Percentiles rank a stretch among this genome's conserved stretches.
Evolutionary conservation across 306 rosid genomes (phyloP).

Genomic region (Sophora flavescens): DNA sequence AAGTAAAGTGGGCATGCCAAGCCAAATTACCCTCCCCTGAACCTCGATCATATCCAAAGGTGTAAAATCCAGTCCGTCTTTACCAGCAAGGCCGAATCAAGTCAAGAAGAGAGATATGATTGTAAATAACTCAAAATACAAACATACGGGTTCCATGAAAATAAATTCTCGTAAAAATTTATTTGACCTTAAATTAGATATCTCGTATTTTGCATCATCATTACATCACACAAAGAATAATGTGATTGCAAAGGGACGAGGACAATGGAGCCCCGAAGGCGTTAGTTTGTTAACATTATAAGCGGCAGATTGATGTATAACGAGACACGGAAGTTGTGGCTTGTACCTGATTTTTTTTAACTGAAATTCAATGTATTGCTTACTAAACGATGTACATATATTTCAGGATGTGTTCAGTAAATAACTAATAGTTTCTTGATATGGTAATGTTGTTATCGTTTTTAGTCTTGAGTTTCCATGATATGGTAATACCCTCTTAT

Average conservation of each 20-base stretch:
- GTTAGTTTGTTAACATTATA: conserved; percentile 9
- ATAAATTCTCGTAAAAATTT: too few species aligned
- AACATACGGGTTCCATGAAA: too few species aligned
- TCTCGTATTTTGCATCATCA: too few species aligned
- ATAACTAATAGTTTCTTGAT: conserved; percentile 45
- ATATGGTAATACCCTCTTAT: conserved; percentile 15
- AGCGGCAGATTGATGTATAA: conserved; percentile 37
- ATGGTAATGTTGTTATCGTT: conserved; percentile 31
- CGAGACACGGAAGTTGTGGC: conserved; percentile 45
- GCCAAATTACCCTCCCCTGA: too few species aligned
- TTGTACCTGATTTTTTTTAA: conserved; percentile 8
- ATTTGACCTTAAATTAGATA: too few species aligned
- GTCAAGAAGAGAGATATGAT: too few species aligned
- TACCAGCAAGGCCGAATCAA: too few species aligned
- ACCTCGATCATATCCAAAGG: too few species aligned
- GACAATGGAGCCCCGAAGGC: background rate
- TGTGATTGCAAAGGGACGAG: conserved; percentile 34
- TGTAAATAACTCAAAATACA: too few species aligned
- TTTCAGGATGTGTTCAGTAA: conserved; percentile 46
- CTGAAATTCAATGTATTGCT: background rate
- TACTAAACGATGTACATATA: conserved; percentile 35
- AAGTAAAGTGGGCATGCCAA: too few species aligned
- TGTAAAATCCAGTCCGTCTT: too few species aligned
- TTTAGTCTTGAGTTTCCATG: background rate
- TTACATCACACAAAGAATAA: too few species aligned